Conservation (phyloP, 139 green algal genomes). For the Pseudopediastrum boryanum region DNA sequence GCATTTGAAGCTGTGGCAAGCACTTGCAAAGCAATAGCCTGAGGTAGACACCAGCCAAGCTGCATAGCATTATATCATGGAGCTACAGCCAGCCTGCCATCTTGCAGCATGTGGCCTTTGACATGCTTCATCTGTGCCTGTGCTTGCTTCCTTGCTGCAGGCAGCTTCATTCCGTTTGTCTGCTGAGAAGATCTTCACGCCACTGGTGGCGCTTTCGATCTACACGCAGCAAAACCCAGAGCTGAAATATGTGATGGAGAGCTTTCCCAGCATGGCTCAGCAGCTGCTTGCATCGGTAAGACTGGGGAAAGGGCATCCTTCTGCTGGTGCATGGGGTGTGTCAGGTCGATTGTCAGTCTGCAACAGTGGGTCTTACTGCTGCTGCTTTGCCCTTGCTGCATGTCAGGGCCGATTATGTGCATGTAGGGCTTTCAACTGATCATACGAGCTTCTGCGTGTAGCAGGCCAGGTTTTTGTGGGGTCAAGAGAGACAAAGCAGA, state of each 20-base stretch:
- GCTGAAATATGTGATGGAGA: not conserved
- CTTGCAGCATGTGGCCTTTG: not conserved
- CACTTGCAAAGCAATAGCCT: not conserved
- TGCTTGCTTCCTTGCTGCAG: not conserved
- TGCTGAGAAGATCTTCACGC: slow-evolving; percentile 30
- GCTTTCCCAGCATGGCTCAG: slow-evolving; percentile 7
- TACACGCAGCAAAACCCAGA: slow-evolving; percentile 19
- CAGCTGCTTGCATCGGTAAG: slow-evolving; percentile 11
- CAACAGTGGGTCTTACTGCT: too few species aligned
- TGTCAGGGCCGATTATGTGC: too few species aligned
- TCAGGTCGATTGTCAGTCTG: too few species aligned
- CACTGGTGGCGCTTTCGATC: slow-evolving; percentile 28
- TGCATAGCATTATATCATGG: not conserved
- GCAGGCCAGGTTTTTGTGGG: too few species aligned
- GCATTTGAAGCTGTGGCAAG: not conserved
- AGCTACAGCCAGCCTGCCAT: not conserved
- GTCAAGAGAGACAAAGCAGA: too few species aligned
- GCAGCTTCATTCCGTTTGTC: slow-evolving; percentile 27
- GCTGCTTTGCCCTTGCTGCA: too few species aligned
- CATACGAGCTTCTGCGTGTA: too few species aligned
- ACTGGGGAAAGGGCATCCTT: too few species aligned
- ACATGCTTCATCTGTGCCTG: not conserved
- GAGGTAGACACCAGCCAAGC: not conserved
- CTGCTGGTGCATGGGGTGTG: too few species aligned
- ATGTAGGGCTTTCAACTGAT: too few species aligned